Base-by-base conservation (phyloP, 1,284 basidiomycete species). In the Fomes fomentarius region DNA sequence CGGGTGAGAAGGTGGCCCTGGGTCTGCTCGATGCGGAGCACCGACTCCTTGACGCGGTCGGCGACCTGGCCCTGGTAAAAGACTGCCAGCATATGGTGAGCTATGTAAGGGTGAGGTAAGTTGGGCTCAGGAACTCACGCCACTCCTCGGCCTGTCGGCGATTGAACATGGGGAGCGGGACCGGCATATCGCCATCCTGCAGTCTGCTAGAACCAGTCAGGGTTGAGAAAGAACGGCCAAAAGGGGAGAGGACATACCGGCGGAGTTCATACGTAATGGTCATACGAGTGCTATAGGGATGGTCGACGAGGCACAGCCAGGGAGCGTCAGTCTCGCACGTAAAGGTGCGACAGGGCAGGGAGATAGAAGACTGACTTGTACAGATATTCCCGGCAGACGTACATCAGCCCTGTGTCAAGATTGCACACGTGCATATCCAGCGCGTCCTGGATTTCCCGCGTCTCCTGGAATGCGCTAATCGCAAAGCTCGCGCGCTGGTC, bases 121-220 rank as follows among this genome's bases (percentile, higher is more conserved):
- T 42, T 28, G 46, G 2, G 34, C 43, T n/a, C 30, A 35, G 45
- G 25, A 48, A 80, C 86, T 70, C 71, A 91, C 88, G 74, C 87
- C 89, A 91, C 63, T 90, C 86, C 64, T 88, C 81, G 0, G 84
- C 83, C 54, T 89, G 85, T 61, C 83, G 79, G 14, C 81, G 80
- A 60, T 81, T 86, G 71, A 89, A 84, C 31, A 80, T 73, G 11
- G 81, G 78, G 25, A 50, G 45, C 33, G 66, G 58, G 5, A 57
- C 50, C 38, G 62, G 59, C 48, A 57, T 57, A 52, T 74, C 71
- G 25, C 69, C 58, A 49, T 72, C 71, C 50, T 72, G 69, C 39
- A 74, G 58, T 56, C 73, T 71, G 56, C 66, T 69, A 56, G 52
- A 62, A 52, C 38, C 30, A 47, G 57, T 64, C 58, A 63, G 60